Conservation (phyloP, 176 grass and related monocot genomes). For the Otatea glauca region DNA sequence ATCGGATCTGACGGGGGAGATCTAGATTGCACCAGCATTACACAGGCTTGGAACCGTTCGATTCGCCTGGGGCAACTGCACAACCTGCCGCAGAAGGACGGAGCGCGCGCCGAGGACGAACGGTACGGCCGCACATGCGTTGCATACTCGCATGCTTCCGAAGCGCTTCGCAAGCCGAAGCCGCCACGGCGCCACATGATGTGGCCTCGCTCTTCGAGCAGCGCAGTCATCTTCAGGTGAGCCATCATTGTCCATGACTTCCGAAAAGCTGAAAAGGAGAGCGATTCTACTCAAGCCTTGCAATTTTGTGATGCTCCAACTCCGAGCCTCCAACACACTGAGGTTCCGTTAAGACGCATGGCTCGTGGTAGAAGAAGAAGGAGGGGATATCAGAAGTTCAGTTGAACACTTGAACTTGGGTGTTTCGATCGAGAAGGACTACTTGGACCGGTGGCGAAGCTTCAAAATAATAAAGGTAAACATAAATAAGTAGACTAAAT, state of each 20-base stretch:
- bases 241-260: not conserved
- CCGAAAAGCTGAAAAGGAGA: not conserved
- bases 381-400: not conserved
- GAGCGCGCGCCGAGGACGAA: conserved; percentile 15
- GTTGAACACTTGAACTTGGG: not conserved
- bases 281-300: not conserved
- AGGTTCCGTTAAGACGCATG: not conserved
- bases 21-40: not conserved
- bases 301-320: not conserved
- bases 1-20: not conserved
- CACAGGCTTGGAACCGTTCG: not conserved
- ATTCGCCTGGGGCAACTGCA: not conserved
- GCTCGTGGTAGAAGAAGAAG: no score
- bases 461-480: no score
- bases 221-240: not conserved
- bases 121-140: conserved; percentile 45
- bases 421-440: not conserved
- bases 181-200: no score
- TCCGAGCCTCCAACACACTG: no score
- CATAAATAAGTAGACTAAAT: no score
- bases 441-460: no score
- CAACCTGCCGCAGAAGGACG: not conserved
- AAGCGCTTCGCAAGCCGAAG: not conserved
- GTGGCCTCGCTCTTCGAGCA: conserved; percentile 33
- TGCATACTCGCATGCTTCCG: conserved; percentile 24